Base-by-base conservation (phyloP, 352 stramenopile species). In the Phytophthora meadii region DNA sequence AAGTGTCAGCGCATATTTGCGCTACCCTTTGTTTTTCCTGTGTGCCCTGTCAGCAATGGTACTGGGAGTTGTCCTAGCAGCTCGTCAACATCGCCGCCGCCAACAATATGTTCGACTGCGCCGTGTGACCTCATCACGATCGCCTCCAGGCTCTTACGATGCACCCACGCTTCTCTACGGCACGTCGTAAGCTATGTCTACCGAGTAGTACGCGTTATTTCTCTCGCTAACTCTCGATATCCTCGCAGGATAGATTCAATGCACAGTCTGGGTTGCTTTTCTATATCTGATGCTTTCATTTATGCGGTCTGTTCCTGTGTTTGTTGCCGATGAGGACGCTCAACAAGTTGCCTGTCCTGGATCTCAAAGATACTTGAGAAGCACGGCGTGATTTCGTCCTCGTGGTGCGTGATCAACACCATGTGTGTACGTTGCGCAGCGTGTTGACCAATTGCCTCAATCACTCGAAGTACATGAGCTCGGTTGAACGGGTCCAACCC, bases 321-420 rank as follows among this genome's bases (percentile, higher is more conserved):
- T 12, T 61, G 30, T 36, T 14, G 30, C 7, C 30, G n/a, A 7
- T 52, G 63, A 49, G 48, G 51, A 15, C 68, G 72, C 41, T 82
- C 70, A 4, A 87, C 65, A 58, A 89, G 66, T 28, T 87, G 62
- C 50, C 81, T 81, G 48, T 93, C 74, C 28, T 87, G 69, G 36
- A 98, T 87, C 73, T 93, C 80, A 56, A 97, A 84, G 28, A 95
- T 83, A 53, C 84, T 77, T 19, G 71, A 77, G 62, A 98, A 94
- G 50, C 84, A 92, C 4, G 79, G 71, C 15, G 88, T 79, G 52
- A 97, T 87, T 65, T 98, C 93, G 56, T 98, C 91, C 30, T 94
- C 79, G 65, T 98, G 90, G 72, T 98, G 94, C 41, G 93, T 98
- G 45, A 98, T 96, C 36, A 97, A 84, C 28, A 98, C 80, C 62